Evolutionary conservation across 768 basidiomycete species (phyloP).

Genomic region (Kwoniella newhampshirensis): DNA sequence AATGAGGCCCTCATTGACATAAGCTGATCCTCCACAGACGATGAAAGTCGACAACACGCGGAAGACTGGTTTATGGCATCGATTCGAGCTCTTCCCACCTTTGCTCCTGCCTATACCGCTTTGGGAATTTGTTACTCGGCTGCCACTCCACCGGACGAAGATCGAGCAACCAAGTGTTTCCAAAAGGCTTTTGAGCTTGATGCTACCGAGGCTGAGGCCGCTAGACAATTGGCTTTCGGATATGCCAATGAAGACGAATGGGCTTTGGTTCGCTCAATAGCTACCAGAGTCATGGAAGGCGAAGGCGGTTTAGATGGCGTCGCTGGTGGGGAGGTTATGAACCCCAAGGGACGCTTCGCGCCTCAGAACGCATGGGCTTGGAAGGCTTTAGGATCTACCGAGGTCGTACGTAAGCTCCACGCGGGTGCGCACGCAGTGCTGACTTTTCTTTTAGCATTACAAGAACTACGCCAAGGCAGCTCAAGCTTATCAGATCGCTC

Average conservation of each 20-base stretch:
- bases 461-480: slow-evolving; percentile 71
- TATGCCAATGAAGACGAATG: slow-evolving; percentile 93
- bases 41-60: slow-evolving; percentile 60
- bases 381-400: slow-evolving; percentile 91
- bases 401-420: slow-evolving; percentile 61
- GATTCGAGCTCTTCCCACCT: slow-evolving; percentile 70
- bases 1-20: background rate
- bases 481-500: slow-evolving; percentile 78
- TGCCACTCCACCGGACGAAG: slow-evolving; percentile 70
- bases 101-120: slow-evolving; percentile 89
- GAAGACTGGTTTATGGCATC: slow-evolving; percentile 77
- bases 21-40: slow-evolving; percentile 29
- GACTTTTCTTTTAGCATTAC: slow-evolving; percentile 34
- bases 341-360: slow-evolving; percentile 51
- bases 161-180: slow-evolving; percentile 88
- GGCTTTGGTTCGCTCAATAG: slow-evolving; percentile 94
- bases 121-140: slow-evolving; percentile 87
- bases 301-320: slow-evolving; percentile 76
- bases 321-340: slow-evolving; percentile 55
- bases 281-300: slow-evolving; percentile 85
- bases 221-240: slow-evolving; percentile 74
- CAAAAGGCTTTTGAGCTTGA: slow-evolving; percentile 98
- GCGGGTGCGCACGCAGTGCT: background rate
- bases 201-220: slow-evolving; percentile 80
- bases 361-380: slow-evolving; percentile 94